These are phyloP conservation scores for Paralagenidium karlingii DNA, from an alignment of 352 stramenopile species.

Conservation along the genomic window DNA sequence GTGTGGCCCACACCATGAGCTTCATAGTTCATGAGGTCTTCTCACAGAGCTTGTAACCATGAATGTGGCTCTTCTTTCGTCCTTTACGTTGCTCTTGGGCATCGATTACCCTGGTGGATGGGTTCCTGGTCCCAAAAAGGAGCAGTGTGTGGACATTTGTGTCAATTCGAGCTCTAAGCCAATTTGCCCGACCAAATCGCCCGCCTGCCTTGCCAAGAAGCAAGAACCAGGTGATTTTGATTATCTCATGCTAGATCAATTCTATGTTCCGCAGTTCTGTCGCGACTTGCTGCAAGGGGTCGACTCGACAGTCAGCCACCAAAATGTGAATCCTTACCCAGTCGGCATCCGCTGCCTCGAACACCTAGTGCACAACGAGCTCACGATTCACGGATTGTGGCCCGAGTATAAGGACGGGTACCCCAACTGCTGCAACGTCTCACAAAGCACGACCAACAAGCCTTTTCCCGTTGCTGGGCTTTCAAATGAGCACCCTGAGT, in stretches of 20 bases:
- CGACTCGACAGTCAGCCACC: conserved; percentile 67
- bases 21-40: no score
- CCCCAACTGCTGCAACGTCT: conserved; percentile 57
- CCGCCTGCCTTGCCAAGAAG: conserved; percentile 40
- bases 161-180: conserved; percentile 37
- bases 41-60: no score
- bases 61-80: no score
- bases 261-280: conserved; percentile 74
- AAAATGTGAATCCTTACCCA: conserved; percentile 60
- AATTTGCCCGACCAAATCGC: conserved; percentile 36
- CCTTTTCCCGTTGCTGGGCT: conserved; percentile 40
- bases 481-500: conserved; percentile 18
- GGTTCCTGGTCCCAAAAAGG: conserved; percentile 18
- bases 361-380: conserved; percentile 24
- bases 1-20: no score
- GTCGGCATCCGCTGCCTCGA: conserved; percentile 29
- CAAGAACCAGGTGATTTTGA: conserved; percentile 56
- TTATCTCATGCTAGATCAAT: conserved; percentile 63
- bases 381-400: conserved; percentile 70
- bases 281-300: conserved; percentile 53
- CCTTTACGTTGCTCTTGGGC: not conserved
- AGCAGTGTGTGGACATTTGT: conserved; percentile 66
- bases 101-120: conserved; percentile 52
- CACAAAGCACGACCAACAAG: conserved; percentile 31
- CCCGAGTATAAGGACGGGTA: conserved; percentile 70